Conservation (phyloP, 306 rosid species). For the Trifolium repens region DNA sequence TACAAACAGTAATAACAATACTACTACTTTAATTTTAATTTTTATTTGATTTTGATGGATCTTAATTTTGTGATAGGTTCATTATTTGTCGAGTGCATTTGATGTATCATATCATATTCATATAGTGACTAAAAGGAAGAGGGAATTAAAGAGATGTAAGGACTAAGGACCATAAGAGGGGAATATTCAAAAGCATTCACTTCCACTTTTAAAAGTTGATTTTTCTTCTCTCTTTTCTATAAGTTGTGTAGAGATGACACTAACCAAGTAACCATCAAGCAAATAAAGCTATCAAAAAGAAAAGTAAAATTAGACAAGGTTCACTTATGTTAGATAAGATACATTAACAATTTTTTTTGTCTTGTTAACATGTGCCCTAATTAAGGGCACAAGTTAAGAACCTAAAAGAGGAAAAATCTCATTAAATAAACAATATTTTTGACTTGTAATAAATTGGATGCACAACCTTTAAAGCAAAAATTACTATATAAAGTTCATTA, state of each 20-base stretch:
- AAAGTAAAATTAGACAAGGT: slow-evolving; percentile 6
- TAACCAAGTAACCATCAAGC: slow-evolving; percentile 14
- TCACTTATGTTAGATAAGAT: no score
- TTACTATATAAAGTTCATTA: no score
- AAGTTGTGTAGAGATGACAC: slow-evolving; percentile 22
- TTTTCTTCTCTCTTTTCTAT: slow-evolving; percentile 6
- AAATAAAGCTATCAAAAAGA: neutral
- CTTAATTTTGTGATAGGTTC: no score
- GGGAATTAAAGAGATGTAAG: neutral
- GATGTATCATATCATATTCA: neutral
- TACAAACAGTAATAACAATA: neutral
- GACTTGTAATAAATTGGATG: no score
- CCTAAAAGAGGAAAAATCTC: no score
- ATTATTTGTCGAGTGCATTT: slow-evolving; percentile 9
- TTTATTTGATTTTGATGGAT: no score
- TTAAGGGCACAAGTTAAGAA: no score
- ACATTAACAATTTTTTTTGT: no score
- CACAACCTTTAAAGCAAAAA: no score
- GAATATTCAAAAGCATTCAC: slow-evolving; percentile 45
- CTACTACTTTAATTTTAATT: no score
- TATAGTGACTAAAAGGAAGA: slow-evolving; percentile 27
- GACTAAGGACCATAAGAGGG: neutral
- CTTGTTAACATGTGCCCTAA: no score
- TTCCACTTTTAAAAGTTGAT: slow-evolving; percentile 47
- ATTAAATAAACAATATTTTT: no score